Evolutionary conservation across 2,329 filamentous ascomycete genomes (phyloP).

Genomic region (Macrophomina tecta): DNA sequence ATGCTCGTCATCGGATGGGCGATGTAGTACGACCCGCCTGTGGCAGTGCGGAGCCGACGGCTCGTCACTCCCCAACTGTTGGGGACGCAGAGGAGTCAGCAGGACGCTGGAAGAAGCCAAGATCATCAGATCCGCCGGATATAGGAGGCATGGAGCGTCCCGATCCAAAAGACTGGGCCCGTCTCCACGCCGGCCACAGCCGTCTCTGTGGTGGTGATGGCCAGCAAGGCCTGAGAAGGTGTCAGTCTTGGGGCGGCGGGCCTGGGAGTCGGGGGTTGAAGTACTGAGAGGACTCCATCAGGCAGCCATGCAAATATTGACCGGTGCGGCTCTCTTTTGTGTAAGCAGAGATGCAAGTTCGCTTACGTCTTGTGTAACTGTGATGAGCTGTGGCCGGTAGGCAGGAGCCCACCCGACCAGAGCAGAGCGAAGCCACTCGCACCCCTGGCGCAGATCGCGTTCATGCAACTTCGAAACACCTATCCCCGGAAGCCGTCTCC

Average conservation of each 20-base stretch:
- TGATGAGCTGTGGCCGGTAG: conserved; percentile 5
- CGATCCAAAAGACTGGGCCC: not conserved
- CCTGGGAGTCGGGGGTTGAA: not conserved
- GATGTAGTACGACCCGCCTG: not conserved
- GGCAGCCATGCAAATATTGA: not conserved
- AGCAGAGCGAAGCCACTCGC: not conserved
- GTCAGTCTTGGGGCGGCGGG: not conserved
- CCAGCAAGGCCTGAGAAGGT: not conserved
- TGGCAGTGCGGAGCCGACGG: not conserved
- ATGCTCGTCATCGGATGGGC: not conserved
- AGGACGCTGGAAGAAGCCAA: conserved; percentile 6
- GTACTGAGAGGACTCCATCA: not conserved
- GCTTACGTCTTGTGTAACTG: conserved; percentile 24
- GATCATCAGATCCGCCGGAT: conserved; percentile 6
- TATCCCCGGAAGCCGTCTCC: not conserved
- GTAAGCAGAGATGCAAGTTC: not conserved
- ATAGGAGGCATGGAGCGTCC: not conserved
- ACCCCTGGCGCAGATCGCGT: conserved; percentile 18
- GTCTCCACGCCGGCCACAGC: not conserved
- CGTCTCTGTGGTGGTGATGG: not conserved
- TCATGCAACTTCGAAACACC: conserved; percentile 22
- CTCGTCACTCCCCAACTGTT: not conserved
- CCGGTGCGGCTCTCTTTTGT: conserved; percentile 1
- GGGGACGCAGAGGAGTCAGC: conserved; percentile 1
- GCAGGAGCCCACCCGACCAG: conserved; percentile 18